Base-by-base conservation (phyloP, 1,284 basidiomycete species). In the Malassezia arunalokei region DNA sequence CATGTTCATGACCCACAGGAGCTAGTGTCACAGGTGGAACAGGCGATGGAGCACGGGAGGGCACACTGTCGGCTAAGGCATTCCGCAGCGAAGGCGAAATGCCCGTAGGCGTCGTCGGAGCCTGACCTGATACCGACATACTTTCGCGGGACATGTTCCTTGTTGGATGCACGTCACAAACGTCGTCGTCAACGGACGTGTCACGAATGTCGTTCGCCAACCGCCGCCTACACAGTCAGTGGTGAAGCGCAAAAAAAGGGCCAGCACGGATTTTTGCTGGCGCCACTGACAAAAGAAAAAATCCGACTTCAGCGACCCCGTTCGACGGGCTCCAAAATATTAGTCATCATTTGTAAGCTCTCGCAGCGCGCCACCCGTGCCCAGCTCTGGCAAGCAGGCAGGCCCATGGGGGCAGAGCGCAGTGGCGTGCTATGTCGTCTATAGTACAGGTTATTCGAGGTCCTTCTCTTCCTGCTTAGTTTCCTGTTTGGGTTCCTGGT, bases 31-130 rank as follows among this genome's bases (percentile, higher is more conserved):
- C 58, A 7, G 58, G 56, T 5, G 43, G 47, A 38, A 56, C 43
- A 3, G 58, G 58, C 17, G 56, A 58, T 8, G 58, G 56, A 14
- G 51, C 40, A 11, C 51, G 38, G 8, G 45, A 48, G 40, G 54
- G 58, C 48, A 49, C 49, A n/a, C 42, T 37, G 35, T 52, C 59
- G 52, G 49, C 63, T 46, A 60, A 58, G 53, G 50, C 58, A 49
- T 56, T 58, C 46, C 57, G 60, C 58, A 64, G 57, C 54, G 63
- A 61, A 51, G 63, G 50, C 29, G 45, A 31, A 31, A 53, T 45
- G 40, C 53, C 49, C 56, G 56, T n/a, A 54, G 45, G 35, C 55
- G 35, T 20, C 52, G 56, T 51, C 24, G 32, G 29, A 15, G 12
- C 33, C 29, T 35, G 33, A 15, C 33, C 33, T 12, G 33, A 35